Base-by-base conservation (phyloP, 768 basidiomycete species). In the Tricholoma bakamatsutake region DNA sequence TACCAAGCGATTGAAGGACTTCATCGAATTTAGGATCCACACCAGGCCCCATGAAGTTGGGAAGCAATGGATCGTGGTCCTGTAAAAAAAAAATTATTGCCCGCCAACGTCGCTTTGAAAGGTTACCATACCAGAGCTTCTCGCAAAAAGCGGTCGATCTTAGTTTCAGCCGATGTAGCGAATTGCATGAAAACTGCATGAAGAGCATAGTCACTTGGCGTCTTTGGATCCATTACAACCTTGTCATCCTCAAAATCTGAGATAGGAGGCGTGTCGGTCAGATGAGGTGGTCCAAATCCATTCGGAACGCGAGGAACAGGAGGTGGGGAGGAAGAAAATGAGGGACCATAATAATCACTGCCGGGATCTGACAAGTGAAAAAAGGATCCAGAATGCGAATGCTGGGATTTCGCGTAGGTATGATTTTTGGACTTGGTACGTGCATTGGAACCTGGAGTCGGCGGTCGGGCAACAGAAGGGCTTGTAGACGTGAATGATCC, bases 111-210 rank as follows among this genome's bases (percentile, higher is more conserved):
- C n/a, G 50, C 45, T n/a, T 33, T 39, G 46, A 12, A 50, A 42
- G 18, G 46, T n/a, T 55, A 10, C 70, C 88, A 62, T 62, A 93
- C 91, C 61, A 87, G 67, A 40, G 80, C 76, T 57, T 85, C 79
- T 9, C 80, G 80, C 53, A 94, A 74, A 64, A 93, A 92, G 3
- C 71, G 67, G 10, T 87, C 82, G n/a, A 95, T 87, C 63, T 92
- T 92, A 28, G 73, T 74, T 69, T 96, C 92, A 1, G 90, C 89
- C 4, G 81, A 75, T 0, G 85, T 80, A 8, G 88, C 90, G 62
- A 95, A 95, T 2, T 88, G 85, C 40, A 91, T 89, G 67, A 95
- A 93, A 5, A 95, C 80, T 0, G 91, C 90, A 64, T 92, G 90
- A 11, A 95, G 72, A 1, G 93, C 93, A 62, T 88, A 94, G 62